Percentiles rank a stretch among this genome's conserved stretches.
phyloP scores from a whole-genome alignment of 116 monocot species.

The Phalaenopsis hybrid region DNA sequence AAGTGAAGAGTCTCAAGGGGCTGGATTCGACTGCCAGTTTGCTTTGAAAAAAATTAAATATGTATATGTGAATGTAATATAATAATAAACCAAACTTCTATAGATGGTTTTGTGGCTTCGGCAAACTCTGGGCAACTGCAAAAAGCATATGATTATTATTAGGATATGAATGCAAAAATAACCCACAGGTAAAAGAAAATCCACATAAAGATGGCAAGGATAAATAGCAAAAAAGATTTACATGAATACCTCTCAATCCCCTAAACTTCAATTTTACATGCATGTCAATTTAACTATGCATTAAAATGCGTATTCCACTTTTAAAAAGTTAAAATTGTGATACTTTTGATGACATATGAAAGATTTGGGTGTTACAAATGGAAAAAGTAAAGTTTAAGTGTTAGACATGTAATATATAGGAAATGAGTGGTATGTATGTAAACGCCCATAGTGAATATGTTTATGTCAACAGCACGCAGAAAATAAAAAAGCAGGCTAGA shows the following conservation, averaged over 20 bases:
- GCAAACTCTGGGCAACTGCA: constrained; percentile 8
- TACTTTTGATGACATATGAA: too few species aligned
- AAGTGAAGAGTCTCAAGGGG: not conserved
- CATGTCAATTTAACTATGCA: too few species aligned
- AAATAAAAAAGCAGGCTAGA: not conserved
- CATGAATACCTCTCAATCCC: too few species aligned
- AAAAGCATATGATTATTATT: not conserved
- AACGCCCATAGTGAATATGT: not conserved
- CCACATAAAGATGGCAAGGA: not conserved
- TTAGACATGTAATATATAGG: too few species aligned
- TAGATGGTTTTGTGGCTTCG: not conserved
- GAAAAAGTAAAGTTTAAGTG: too few species aligned
- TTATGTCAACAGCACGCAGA: constrained; percentile 1
- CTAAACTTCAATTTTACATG: too few species aligned
- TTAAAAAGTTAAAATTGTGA: too few species aligned
- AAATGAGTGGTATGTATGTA: too few species aligned
- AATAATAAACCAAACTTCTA: not conserved
- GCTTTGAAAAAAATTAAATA: not conserved
- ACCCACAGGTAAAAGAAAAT: not conserved
- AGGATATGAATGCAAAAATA: not conserved
- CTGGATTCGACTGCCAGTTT: not conserved
- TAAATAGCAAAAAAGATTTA: not conserved
- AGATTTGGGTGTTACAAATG: too few species aligned
- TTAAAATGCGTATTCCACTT: too few species aligned
- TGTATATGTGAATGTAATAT: not conserved